phyloP scores from a whole-genome alignment of 2,329 filamentous ascomycete genomes.

The Canariomyces notabilis region DNA sequence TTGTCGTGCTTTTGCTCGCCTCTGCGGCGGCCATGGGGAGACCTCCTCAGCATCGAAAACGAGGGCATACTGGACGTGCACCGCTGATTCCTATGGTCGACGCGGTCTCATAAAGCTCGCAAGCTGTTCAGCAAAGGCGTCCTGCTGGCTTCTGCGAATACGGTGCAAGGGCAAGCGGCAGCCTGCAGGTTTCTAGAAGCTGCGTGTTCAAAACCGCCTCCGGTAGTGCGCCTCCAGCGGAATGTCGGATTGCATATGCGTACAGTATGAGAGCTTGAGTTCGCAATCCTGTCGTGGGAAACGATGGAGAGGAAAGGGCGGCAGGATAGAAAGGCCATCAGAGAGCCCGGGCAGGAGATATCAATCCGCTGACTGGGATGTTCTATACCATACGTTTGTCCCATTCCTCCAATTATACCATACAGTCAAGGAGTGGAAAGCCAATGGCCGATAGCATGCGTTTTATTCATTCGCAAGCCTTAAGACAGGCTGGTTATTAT shows the following conservation, averaged over 20 bases:
- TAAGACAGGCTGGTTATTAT: conserved; percentile 15
- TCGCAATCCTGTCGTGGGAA: neutral
- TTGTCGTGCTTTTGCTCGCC: conserved; percentile 8
- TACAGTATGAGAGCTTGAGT: neutral
- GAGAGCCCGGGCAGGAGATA: neutral
- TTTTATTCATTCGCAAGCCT: conserved; percentile 18
- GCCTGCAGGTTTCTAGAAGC: conserved; percentile 1
- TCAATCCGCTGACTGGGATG: neutral
- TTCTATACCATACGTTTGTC: conserved; percentile 14
- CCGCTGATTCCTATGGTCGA: conserved; percentile 1
- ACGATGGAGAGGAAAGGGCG: neutral
- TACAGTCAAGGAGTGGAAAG: conserved; percentile 13
- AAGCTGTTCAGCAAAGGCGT: neutral
- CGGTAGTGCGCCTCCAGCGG: neutral
- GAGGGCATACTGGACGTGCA: conserved; percentile 29
- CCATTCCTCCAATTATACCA: conserved; percentile 16
- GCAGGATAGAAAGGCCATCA: neutral
- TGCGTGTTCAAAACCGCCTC: neutral
- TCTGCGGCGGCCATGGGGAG: conserved; percentile 22
- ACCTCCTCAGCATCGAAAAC: conserved; percentile 30
- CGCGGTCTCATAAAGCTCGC: conserved; percentile 8
- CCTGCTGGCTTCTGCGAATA: neutral
- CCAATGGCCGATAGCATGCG: conserved; percentile 11
- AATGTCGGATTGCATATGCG: neutral
- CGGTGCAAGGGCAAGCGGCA: conserved; percentile 1